A percentile compares a stretch with the other conserved stretches of the same genome.
Conservation (phyloP, 1,284 basidiomycete species). For the Apiotrichum domesticum region DNA sequence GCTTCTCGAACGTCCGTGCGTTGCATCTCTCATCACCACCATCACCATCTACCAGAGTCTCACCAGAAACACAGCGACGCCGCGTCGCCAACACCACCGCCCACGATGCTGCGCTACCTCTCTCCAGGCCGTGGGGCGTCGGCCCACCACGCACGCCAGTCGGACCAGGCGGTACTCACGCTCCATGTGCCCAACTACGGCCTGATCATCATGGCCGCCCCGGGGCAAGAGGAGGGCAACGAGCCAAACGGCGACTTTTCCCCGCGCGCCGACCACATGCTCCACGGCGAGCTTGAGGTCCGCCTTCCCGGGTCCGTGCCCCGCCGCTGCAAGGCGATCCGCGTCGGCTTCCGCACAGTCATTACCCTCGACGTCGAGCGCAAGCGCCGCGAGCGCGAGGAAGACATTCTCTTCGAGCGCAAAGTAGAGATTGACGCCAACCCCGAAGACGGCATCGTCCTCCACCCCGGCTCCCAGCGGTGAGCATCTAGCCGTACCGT, state of each 20-base stretch:
- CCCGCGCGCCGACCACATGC: constrained; percentile 14
- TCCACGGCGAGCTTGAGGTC: constrained; percentile 17
- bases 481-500: constrained; percentile 4
- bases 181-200: constrained; percentile 13
- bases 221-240: background rate
- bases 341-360: constrained; percentile 13
- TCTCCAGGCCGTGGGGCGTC: background rate
- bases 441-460: constrained; percentile 22
- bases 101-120: constrained; percentile 1
- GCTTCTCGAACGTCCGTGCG: too few relatives aligned
- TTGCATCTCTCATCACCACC: too few relatives aligned
- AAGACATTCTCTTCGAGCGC: constrained; percentile 19
- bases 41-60: too few relatives aligned
- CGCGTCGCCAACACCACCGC: background rate
- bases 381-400: background rate
- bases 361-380: constrained; percentile 16
- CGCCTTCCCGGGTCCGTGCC: background rate
- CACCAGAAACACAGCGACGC: too few relatives aligned
- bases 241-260: background rate
- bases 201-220: constrained; percentile 10
- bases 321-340: constrained; percentile 9
- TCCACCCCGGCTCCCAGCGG: constrained; percentile 22
- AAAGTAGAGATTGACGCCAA: constrained; percentile 19
- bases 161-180: constrained; percentile 1
- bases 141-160: background rate